These are phyloP conservation scores for Astrocystis sublimbata DNA, from an alignment of 495 filamentous ascomycete genomes.

Conservation along the genomic window DNA sequence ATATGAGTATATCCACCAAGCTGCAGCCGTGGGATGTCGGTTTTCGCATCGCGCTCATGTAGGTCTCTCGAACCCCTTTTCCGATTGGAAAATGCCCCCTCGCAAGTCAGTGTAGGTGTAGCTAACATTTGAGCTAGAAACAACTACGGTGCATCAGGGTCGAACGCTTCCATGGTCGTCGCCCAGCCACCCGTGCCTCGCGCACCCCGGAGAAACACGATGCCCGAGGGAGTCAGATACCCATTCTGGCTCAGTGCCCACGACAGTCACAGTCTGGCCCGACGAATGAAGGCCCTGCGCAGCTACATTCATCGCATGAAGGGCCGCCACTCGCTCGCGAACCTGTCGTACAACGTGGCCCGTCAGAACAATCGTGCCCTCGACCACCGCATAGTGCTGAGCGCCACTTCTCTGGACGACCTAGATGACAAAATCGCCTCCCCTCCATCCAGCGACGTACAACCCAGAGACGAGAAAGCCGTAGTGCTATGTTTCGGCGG, in stretches of 20 bases:
- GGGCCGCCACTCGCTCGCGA: conserved; percentile 16
- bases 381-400: conserved; percentile 31
- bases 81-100: background rate
- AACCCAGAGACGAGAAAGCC: background rate
- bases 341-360: conserved; percentile 41
- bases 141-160: conserved; percentile 37
- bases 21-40: conserved; percentile 34
- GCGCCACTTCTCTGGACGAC: conserved; percentile 26
- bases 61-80: background rate
- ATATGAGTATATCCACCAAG: conserved; percentile 40
- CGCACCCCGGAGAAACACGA: background rate
- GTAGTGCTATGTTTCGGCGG: conserved; percentile 59
- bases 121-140: conserved; percentile 9
- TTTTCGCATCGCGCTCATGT: conserved; percentile 42
- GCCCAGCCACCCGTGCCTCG: background rate
- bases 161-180: conserved; percentile 23
- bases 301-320: background rate
- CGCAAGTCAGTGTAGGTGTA: background rate
- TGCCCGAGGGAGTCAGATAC: conserved; percentile 5
- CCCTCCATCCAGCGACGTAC: background rate
- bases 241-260: conserved; percentile 1
- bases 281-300: background rate
- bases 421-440: conserved; percentile 27
- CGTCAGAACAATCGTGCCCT: conserved; percentile 36
- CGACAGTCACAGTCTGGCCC: background rate